Conservation (phyloP, 331 rosid genomes). For the Malus hybrid region DNA sequence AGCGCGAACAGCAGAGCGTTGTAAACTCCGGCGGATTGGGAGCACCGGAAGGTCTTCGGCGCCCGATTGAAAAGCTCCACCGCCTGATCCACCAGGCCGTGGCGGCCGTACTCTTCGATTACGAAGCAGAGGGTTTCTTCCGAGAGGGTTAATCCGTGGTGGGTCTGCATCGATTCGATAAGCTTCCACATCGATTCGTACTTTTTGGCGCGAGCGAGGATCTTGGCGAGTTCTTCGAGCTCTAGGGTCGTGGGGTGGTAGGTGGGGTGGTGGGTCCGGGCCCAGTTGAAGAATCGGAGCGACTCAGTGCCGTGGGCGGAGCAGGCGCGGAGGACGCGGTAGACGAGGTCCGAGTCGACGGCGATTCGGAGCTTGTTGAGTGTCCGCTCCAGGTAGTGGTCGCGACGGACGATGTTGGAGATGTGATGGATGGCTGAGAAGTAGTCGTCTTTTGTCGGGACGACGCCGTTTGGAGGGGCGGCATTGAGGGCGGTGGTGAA, state of each 20-base stretch:
- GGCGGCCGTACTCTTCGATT: conserved; percentile 63
- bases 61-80: conserved; percentile 63
- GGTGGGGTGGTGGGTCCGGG: conserved; percentile 44
- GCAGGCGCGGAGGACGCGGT: conserved; percentile 87
- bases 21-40: conserved; percentile 42
- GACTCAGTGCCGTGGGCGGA: conserved; percentile 50
- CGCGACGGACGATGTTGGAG: conserved; percentile 80
- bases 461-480: background rate
- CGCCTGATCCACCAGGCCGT: conserved; percentile 65
- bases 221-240: conserved; percentile 69
- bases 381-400: conserved; percentile 86
- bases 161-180: conserved; percentile 51
- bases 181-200: conserved; percentile 89
- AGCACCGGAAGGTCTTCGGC: conserved; percentile 34
- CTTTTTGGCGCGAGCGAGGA: conserved; percentile 56
- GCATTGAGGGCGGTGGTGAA: conserved; percentile 4
- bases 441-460: conserved; percentile 55
- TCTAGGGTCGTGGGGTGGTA: conserved; percentile 78
- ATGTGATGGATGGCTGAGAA: conserved; percentile 81
- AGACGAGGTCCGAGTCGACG: conserved; percentile 81
- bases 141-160: conserved; percentile 38
- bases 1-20: conserved; percentile 68
- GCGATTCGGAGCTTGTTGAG: conserved; percentile 78
- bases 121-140: conserved; percentile 54
- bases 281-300: conserved; percentile 96